These are phyloP conservation scores for Pichia sp. DNA, from an alignment of 1,139 yeast genomes.

Conservation along the genomic window DNA sequence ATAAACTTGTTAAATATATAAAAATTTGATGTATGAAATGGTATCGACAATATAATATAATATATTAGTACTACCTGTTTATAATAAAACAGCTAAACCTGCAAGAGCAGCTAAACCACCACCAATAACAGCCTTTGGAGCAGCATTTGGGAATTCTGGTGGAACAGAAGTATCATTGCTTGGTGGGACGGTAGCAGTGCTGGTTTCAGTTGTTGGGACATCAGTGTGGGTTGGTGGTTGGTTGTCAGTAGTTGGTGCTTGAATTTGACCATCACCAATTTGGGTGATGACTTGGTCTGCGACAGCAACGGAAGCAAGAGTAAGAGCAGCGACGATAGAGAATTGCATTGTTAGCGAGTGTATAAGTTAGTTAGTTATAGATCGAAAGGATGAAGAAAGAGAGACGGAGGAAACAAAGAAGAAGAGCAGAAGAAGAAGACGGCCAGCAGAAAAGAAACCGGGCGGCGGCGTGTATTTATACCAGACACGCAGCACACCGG, in stretches of 20 bases:
- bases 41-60: not conserved
- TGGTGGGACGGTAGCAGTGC: slow-evolving; percentile 10
- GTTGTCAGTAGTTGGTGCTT: slow-evolving; percentile 18
- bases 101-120: slow-evolving; percentile 24
- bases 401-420: not conserved
- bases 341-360: slow-evolving; percentile 20
- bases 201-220: slow-evolving; percentile 5
- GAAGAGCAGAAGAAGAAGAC: too few species aligned
- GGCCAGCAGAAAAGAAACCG: too few species aligned
- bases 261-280: slow-evolving; percentile 26
- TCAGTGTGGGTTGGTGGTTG: slow-evolving; percentile 32
- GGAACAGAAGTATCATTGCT: slow-evolving; percentile 1
- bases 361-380: not conserved
- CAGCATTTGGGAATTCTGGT: slow-evolving; percentile 15
- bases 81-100: slow-evolving; percentile 24
- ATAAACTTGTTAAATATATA: too few species aligned
- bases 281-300: slow-evolving; percentile 22
- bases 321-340: slow-evolving; percentile 30
- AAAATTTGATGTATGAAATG: too few species aligned
- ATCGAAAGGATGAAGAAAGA: not conserved
- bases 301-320: slow-evolving; percentile 28
- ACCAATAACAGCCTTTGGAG: slow-evolving; percentile 18
- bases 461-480: too few species aligned
- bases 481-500: too few species aligned
- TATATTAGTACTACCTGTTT: slow-evolving; percentile 2